Evolutionary conservation across 345 rosid genomes (phyloP), one percentile per base, ranked within the genome.

Genomic region (Pugionium dolabratum): DNA sequence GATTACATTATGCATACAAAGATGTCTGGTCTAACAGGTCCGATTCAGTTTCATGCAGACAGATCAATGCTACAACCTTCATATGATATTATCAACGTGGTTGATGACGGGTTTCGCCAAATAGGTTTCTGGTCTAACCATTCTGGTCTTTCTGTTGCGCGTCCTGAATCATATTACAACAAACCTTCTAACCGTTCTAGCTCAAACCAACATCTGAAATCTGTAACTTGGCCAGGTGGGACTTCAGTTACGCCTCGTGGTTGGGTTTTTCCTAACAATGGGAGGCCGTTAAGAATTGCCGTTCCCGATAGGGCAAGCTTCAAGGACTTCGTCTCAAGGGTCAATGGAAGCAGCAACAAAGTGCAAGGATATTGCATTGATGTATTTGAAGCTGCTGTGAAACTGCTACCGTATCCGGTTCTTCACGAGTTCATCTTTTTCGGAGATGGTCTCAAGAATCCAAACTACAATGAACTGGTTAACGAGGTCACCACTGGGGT

Each of bases 61-160:
- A 79, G 97, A 53, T 85, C 89, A 32, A 51, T 83, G 64, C 7
- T 76, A 42, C 75, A 77, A 33, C 97, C 98, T 73, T 76, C 98
- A 1, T 93, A 62, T 71, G 97, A 90, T 46, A 75, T 93, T 57
- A 74, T 93, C 40, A 88, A 86, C 51, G 76, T 70, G 27, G 66
- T 85, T 46, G 73, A 72, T 59, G 51, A 50, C 7, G 82, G 82
- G 36, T 57, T 64, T 75, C 67, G 39, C 52, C 86, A 28, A 66
- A 74, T 90, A 37, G 98, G 98, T 36, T 93, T 77, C 82, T 93
- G 98, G 98, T 85, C 97, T 59, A 90, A 90, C 83, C 60, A 93
- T 62, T 88, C 97, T 4, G 89, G 95, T 35, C 80, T 93, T 28
- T 90, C 97, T 33, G 74, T 76, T 53, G 84, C 81, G 58, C 74